Conservation (phyloP, 1,284 basidiomycete genomes). For the Austroboletus novae-zelandiae region DNA sequence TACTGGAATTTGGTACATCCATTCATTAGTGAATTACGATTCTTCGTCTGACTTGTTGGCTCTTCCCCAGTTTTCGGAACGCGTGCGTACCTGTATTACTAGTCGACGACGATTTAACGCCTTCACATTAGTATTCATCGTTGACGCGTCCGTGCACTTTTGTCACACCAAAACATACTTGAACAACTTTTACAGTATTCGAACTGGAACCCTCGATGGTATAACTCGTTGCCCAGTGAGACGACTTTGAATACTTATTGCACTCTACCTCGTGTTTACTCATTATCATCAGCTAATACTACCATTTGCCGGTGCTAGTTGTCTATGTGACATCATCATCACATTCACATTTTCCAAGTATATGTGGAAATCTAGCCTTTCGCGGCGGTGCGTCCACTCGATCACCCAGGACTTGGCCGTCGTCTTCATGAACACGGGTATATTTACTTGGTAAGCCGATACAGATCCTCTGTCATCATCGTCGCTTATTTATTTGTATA, state of each 20-base stretch:
- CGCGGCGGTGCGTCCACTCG: conserved; percentile 1
- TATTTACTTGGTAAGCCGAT: conserved; percentile 11
- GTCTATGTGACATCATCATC: conserved; percentile 8
- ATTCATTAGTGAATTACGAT: background rate
- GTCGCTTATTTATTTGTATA: background rate
- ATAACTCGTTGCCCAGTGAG: background rate
- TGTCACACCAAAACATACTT: background rate
- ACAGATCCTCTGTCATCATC: background rate
- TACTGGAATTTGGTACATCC: background rate
- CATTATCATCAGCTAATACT: conserved; percentile 5
- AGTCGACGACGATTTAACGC: background rate
- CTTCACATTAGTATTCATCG: background rate
- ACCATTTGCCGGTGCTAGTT: background rate
- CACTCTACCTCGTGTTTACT: background rate
- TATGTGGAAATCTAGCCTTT: conserved; percentile 14
- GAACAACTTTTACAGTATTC: background rate
- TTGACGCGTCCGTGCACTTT: conserved; percentile 7
- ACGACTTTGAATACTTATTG: background rate
- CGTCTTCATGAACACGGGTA: conserved; percentile 12
- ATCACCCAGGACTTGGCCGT: conserved; percentile 15
- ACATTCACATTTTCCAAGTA: conserved; percentile 12
- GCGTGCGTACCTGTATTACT: conserved; percentile 5
- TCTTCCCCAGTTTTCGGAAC: conserved; percentile 1
- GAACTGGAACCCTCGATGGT: conserved; percentile 3
- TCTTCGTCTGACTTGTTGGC: background rate